Conservation (phyloP, 1,284 basidiomycete genomes). For the Stygiomarasmius scandens region DNA sequence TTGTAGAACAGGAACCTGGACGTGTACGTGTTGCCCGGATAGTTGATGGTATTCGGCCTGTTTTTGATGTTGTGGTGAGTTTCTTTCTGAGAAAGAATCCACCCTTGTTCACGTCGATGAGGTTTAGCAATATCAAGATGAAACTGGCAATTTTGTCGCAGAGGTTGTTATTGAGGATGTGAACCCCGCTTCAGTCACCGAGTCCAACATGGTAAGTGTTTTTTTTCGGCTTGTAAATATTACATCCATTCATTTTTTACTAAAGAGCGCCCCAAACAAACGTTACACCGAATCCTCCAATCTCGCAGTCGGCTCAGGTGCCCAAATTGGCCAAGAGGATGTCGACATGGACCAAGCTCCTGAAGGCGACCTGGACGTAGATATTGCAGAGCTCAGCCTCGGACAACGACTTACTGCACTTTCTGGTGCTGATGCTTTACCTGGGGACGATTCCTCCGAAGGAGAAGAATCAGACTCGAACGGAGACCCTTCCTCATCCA, state of each 20-base stretch:
- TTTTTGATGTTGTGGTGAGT: constrained; percentile 69
- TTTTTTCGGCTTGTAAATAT: constrained; percentile 13
- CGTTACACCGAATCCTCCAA: constrained; percentile 67
- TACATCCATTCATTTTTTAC: constrained; percentile 1
- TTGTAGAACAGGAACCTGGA: constrained; percentile 44
- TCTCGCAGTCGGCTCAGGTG: constrained; percentile 65
- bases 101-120: constrained; percentile 9
- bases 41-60: constrained; percentile 65
- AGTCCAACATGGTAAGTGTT: constrained; percentile 29
- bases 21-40: constrained; percentile 63
- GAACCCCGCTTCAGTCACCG: constrained; percentile 35
- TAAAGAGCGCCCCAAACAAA: constrained; percentile 41
- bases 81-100: too few relatives aligned
- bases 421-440: constrained; percentile 47
- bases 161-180: constrained; percentile 57
- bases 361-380: constrained; percentile 77
- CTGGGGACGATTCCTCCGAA: constrained; percentile 57
- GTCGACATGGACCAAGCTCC: constrained; percentile 57
- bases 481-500: constrained; percentile 30
- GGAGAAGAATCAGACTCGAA: constrained; percentile 22
- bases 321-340: constrained; percentile 64
- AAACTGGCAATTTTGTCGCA: constrained; percentile 57
- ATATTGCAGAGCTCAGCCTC: constrained; percentile 87
- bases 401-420: constrained; percentile 84
- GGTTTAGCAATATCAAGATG: constrained; percentile 55